These are phyloP conservation scores for Leccinum proliferum DNA, from an alignment of 1,284 basidiomycete species.

Conservation along the genomic window DNA sequence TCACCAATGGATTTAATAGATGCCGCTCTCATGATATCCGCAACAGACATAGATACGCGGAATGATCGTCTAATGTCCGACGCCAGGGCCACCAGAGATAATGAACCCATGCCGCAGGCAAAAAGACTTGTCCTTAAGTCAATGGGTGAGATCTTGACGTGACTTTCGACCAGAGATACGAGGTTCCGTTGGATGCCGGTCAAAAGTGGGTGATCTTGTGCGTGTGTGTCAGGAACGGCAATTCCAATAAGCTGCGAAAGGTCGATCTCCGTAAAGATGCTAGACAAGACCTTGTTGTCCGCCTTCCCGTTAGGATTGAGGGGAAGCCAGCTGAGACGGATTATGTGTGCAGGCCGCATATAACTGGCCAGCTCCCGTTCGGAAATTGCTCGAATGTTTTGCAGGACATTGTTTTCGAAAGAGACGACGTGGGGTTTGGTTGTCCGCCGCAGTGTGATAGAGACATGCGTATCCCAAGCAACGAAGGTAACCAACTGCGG, in stretches of 20 bases:
- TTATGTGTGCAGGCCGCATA: slow-evolving; percentile 47
- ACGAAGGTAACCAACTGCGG: slow-evolving; percentile 44
- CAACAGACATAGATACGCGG: slow-evolving; percentile 29
- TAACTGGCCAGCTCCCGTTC: slow-evolving; percentile 42
- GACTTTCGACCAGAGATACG: slow-evolving; percentile 11
- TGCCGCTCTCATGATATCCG: slow-evolving; percentile 38
- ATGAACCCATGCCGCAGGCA: slow-evolving; percentile 43
- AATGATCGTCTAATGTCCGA: slow-evolving; percentile 33
- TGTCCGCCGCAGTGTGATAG: slow-evolving; percentile 35
- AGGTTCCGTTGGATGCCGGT: slow-evolving; percentile 8
- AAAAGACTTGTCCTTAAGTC: slow-evolving; percentile 33
- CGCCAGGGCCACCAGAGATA: slow-evolving; percentile 36
- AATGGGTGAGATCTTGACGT: slow-evolving; percentile 10
- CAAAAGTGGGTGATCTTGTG: neutral
- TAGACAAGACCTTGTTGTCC: slow-evolving; percentile 37
- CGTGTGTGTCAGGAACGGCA: neutral
- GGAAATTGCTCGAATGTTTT: slow-evolving; percentile 32
- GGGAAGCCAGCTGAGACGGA: slow-evolving; percentile 44
- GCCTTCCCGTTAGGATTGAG: slow-evolving; percentile 45
- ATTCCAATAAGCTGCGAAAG: slow-evolving; percentile 24
- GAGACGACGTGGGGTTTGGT: slow-evolving; percentile 27
- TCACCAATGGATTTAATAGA: slow-evolving; percentile 31
- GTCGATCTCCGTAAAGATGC: slow-evolving; percentile 33
- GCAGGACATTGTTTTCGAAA: slow-evolving; percentile 32
- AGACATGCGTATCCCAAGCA: slow-evolving; percentile 31